Conservation (phyloP, 176 grass and related monocot genomes). For the Eleusine coracana region DNA sequence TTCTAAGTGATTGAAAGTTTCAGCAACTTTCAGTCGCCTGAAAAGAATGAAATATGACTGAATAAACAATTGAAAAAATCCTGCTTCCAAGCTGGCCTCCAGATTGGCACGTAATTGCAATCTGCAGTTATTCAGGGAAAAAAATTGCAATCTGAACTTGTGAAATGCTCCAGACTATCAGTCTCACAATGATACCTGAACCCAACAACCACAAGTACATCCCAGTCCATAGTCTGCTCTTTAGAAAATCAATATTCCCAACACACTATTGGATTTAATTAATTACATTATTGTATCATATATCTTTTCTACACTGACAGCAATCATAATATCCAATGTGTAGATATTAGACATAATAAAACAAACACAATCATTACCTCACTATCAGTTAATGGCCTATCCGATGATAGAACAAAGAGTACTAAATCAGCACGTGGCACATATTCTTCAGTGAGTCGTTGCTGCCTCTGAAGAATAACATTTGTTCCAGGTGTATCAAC, state of each 20-base stretch:
- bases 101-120: not conserved
- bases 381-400: conserved; percentile 88
- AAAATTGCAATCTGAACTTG: not conserved
- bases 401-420: conserved; percentile 90
- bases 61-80: not conserved
- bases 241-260: not conserved
- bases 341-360: not conserved
- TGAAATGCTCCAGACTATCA: conserved; percentile 11
- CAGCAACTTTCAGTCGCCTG: no score
- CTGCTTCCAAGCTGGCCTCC: not conserved
- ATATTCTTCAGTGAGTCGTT: conserved; percentile 97
- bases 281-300: not conserved
- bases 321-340: conserved; percentile 6
- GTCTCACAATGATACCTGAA: not conserved
- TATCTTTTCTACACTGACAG: conserved; percentile 4
- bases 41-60: no score
- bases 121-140: not conserved
- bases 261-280: not conserved
- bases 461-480: conserved; percentile 99
- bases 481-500: conserved; percentile 99
- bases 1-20: no score
- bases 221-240: not conserved
- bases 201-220: not conserved
- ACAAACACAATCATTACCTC: conserved; percentile 56
- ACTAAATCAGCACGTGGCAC: conserved; percentile 92